A percentile compares a stretch with the other conserved stretches of the same genome.
phyloP scores from a whole-genome alignment of 352 stramenopile genomes.

The Globisporangium middletonii region DNA sequence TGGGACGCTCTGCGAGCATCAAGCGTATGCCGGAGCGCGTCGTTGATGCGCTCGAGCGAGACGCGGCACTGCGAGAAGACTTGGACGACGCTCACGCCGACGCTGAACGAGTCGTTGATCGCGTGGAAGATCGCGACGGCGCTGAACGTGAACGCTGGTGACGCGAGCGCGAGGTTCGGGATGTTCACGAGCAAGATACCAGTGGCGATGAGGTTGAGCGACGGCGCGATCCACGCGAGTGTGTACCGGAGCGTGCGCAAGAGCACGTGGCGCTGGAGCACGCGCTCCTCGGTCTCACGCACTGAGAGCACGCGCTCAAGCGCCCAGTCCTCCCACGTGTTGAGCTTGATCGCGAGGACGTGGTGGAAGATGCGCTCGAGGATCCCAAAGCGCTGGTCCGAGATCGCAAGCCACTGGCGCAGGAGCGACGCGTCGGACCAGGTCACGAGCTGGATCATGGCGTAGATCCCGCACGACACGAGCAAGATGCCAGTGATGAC shows the following conservation, averaged over 20 bases:
- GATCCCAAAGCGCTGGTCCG: conserved; percentile 13
- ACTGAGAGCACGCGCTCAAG: conserved; percentile 31
- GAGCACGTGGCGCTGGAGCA: conserved; percentile 17
- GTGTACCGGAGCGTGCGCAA: conserved; percentile 26
- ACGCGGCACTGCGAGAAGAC: conserved; percentile 20
- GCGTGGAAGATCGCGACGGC: conserved; percentile 30
- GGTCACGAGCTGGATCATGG: conserved; percentile 12
- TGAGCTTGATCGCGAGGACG: conserved; percentile 36
- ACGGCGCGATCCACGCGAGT: conserved; percentile 30
- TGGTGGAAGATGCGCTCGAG: conserved; percentile 10
- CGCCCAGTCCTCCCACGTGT: conserved; percentile 51
- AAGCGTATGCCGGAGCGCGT: conserved; percentile 10
- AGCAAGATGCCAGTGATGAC: conserved; percentile 12
- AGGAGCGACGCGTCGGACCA: conserved; percentile 9
- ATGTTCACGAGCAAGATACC: conserved; percentile 21
- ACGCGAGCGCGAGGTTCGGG: conserved; percentile 19
- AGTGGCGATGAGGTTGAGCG: conserved; percentile 27
- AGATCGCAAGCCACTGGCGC: conserved; percentile 12
- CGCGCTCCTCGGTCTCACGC: conserved; percentile 28
- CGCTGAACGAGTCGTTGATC: conserved; percentile 28
- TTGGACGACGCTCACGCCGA: conserved; percentile 15
- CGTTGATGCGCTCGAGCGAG: conserved; percentile 23
- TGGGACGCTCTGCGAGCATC: too few relatives aligned
- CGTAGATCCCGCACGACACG: conserved; percentile 11
- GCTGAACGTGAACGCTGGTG: conserved; percentile 28